Evolutionary conservation across 1,284 basidiomycete genomes (phyloP), one percentile per base, ranked within the genome.

Genomic region (Sporisorium exsertum): DNA sequence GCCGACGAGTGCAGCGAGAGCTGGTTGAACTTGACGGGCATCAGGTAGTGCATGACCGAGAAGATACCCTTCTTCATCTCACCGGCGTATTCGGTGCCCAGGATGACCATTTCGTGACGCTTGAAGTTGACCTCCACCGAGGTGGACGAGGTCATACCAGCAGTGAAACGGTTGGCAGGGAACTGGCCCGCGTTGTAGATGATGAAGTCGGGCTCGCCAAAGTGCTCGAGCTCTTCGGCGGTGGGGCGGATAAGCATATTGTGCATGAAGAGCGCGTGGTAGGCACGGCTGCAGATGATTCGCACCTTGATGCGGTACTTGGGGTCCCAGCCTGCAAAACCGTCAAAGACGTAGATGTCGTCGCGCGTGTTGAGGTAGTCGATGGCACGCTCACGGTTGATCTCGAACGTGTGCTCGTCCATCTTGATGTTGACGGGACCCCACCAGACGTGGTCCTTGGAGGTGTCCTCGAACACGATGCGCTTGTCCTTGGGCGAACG

Each of bases 1-100:
- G 95, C 95, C 54, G 95, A 97, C n/a, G 97, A 98, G 89, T 99
- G 97, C 66, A 99, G 91, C 35, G 95, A 98, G 69, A 99, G 91
- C 87, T 97, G 95, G 68, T 94, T 94, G 86, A 97, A 99, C 87
- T 97, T 98, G 89, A 99, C 92, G 22, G 97, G 96, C 89, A 97
- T 94, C 77, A 99, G 90, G 88, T 99, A 99, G 89, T 99, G 97
- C 97, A 99, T 99, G 84, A 99, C 95, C 58, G 93, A 95, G 89
- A 99, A 99, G 87, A 99, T 94, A 87, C 97, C 97, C 91, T 99
- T 99, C 90, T 99, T 99, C 97, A 99, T 99, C 89, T 99, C 97
- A 76, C 97, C 97, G 58, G 97, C 97, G 87, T 99, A 99, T 87
- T 99, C 96, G 63, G 97, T 98, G 73, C 97, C 96, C 83, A 99